Evolutionary conservation across 2,329 filamentous ascomycete species (phyloP).

Genomic region (Hymenoscyphus repandus): DNA sequence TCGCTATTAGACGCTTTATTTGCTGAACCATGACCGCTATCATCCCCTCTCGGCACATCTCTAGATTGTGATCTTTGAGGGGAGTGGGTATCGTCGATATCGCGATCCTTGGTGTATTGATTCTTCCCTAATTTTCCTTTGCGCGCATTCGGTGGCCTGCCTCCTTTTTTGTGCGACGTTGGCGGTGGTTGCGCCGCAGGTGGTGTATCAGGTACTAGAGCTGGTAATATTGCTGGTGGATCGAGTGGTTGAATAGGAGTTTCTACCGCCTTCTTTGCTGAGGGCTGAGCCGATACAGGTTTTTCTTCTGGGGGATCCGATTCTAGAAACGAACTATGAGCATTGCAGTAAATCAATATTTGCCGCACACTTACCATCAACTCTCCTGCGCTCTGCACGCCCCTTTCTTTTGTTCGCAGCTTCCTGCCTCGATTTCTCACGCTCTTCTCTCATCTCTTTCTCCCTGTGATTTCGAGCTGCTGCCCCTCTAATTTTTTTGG

Average conservation of each 20-base stretch:
- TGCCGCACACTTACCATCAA: constrained; percentile 57
- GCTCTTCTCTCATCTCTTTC: constrained; percentile 65
- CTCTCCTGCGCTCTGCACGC: constrained; percentile 72
- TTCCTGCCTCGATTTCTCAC: constrained; percentile 68
- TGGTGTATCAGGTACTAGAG: constrained; percentile 42
- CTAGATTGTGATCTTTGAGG: constrained; percentile 47
- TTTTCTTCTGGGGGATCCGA: constrained; percentile 68
- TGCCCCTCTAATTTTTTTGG: constrained; percentile 56
- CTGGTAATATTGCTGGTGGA: constrained; percentile 42
- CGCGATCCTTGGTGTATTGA: constrained; percentile 75
- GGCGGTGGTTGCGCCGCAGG: constrained; percentile 36
- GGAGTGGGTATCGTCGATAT: constrained; percentile 49
- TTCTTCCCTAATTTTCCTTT: constrained; percentile 67
- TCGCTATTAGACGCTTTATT: constrained; percentile 34
- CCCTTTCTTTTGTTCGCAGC: constrained; percentile 76
- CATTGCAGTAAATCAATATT: constrained; percentile 21
- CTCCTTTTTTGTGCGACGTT: constrained; percentile 55
- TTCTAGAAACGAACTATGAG: constrained; percentile 44
- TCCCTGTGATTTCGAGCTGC: constrained; percentile 55
- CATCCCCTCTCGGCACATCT: constrained; percentile 36
- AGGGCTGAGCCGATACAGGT: constrained; percentile 42
- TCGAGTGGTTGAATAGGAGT: constrained; percentile 31
- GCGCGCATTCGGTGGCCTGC: constrained; percentile 59
- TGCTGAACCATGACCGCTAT: constrained; percentile 44
- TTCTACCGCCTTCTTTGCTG: constrained; percentile 27